A percentile compares a stretch with the other conserved stretches of the same genome.
Conservation (phyloP, 495 filamentous ascomycete species). For the Penicillium coffeae region DNA sequence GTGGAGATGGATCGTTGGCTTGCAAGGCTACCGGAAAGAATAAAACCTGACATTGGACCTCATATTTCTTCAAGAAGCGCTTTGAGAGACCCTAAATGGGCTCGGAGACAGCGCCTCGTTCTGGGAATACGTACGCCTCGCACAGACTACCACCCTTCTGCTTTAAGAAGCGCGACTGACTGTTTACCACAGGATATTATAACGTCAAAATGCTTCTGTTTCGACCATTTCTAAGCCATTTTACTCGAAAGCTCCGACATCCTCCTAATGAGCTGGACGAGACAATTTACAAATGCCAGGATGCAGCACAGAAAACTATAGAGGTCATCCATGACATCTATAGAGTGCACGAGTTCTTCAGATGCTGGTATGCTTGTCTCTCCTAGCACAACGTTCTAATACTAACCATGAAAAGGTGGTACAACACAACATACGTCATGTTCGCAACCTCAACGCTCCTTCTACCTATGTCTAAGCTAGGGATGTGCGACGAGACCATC, state of each 20-base stretch:
- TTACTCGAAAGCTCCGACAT: constrained; percentile 32
- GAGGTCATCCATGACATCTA: constrained; percentile 42
- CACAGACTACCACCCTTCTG: background rate
- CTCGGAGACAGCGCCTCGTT: constrained; percentile 33
- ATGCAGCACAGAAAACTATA: constrained; percentile 38
- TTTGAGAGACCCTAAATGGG: constrained; percentile 40
- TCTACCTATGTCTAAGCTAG: constrained; percentile 35
- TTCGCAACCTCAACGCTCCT: constrained; percentile 41
- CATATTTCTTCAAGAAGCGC: constrained; percentile 20
- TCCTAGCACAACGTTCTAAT: background rate
- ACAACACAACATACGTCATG: constrained; percentile 44
- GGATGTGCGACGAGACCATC: constrained; percentile 30
- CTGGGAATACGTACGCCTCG: constrained; percentile 32
- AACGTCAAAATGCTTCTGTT: constrained; percentile 42
- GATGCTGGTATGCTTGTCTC: constrained; percentile 31
- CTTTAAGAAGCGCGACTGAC: no score
- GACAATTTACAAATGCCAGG: constrained; percentile 34
- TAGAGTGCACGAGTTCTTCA: constrained; percentile 39
- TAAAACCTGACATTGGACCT: constrained; percentile 30
- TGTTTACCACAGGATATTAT: constrained; percentile 26
- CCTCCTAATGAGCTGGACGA: constrained; percentile 29
- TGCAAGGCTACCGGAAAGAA: constrained; percentile 28
- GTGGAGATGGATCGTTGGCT: constrained; percentile 38
- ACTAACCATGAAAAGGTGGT: constrained; percentile 29
- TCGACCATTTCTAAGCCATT: constrained; percentile 37